These are phyloP conservation scores for Aphanomyces stellatus DNA, from an alignment of 352 stramenopile species.

Conservation along the genomic window DNA sequence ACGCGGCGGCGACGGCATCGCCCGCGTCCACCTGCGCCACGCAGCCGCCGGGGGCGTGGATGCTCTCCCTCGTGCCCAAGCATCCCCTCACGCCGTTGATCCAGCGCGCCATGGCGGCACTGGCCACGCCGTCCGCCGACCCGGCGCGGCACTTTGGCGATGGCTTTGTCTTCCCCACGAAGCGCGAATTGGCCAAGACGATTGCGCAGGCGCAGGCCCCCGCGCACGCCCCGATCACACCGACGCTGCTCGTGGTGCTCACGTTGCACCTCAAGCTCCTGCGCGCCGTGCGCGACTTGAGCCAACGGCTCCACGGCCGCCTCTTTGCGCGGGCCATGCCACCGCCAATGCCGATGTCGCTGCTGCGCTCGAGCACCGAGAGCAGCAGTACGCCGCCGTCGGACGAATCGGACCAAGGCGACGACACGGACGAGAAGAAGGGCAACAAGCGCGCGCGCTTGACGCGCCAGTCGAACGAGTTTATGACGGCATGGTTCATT, in stretches of 20 bases:
- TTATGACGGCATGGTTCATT: constrained; percentile 80
- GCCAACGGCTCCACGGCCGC: neutral
- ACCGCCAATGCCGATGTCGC: no score
- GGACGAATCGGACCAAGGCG: neutral
- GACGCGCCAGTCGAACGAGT: constrained; percentile 69
- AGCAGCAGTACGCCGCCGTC: neutral
- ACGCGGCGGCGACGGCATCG: no score
- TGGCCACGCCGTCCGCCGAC: neutral
- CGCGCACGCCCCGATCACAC: neutral
- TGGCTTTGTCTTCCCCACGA: constrained; percentile 4
- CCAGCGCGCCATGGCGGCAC: neutral
- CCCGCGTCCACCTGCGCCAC: no score
- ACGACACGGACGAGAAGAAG: neutral
- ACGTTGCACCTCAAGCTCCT: constrained; percentile 1
- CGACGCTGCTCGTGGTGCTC: constrained; percentile 1
- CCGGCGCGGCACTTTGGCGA: neutral
- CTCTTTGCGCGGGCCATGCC: no score
- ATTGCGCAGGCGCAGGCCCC: constrained; percentile 12
- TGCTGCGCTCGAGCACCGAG: neutral
- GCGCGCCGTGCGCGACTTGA: neutral
- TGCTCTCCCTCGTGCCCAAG: neutral
- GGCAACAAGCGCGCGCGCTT: constrained; percentile 28
- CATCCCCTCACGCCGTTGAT: neutral
- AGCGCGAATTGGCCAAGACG: constrained; percentile 7
- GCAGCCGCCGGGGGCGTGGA: no score